Evolutionary conservation across 2,329 filamentous ascomycete genomes (phyloP), one percentile per base, ranked within the genome.

Genomic region (Aspergillus fumigatus): DNA sequence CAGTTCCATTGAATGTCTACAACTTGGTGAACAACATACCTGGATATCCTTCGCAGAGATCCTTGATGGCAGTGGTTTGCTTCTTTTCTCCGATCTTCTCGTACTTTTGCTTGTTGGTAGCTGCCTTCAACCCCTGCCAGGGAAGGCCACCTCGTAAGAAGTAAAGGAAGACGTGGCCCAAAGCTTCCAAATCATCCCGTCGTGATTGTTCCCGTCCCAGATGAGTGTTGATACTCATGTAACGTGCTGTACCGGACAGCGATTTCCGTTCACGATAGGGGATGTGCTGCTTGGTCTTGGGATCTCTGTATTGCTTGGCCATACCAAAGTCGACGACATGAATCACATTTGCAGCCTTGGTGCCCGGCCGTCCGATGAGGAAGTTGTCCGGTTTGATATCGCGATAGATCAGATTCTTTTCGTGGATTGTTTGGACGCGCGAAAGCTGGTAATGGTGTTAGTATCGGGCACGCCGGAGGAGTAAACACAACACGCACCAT

Each of bases 41-140:
- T 63, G 94, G 93, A 77, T 96, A 97, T 52, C 91, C 89, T 67
- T 97, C 92, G 73, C 93, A 97, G 17, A 99, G 85, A 68, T 99
- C 94, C 80, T 97, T 96, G 79, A 99, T 95, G 4, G 86, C 85
- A 23, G 94, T 97, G 0, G 93, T 97, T 80, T 97, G 94, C 82
- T 99, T 99, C 88, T 99, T 97, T 82, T 99, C 93, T 48, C 94
- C 94, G 76, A 99, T 99, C 84, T 97, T 97, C 79, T 99, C 94
- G 74, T 99, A 99, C 80, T 99, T 99, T 74, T 99, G 94, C 85
- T 99, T 88, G 77, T 88, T 88, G 55, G 85, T 88, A 17, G 85
- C 85, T 66, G 85, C 85, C 74, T 87, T 87, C 57, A 87, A 74
- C 54, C 85, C 85, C 71, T 88, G 85, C 85, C 85, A 88, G 54